phyloP scores from a whole-genome alignment of 352 stramenopile genomes.

The Globisporangium abappressorium region DNA sequence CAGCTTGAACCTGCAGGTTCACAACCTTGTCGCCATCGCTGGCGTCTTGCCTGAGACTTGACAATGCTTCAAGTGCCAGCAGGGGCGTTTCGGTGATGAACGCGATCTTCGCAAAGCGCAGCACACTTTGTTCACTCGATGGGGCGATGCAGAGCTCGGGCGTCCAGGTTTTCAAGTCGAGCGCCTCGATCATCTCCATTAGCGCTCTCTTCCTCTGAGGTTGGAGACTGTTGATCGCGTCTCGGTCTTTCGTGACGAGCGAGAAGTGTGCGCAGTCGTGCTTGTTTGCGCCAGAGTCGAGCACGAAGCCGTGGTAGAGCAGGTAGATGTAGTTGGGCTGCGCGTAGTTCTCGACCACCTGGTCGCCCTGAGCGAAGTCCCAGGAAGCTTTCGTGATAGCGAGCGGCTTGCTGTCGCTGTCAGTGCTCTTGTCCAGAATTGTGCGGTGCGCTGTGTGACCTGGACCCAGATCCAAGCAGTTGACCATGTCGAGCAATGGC shows the following conservation, averaged over 20 bases:
- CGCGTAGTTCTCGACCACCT: conserved; percentile 93
- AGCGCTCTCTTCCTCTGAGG: conserved; percentile 15
- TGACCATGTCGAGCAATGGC: conserved; percentile 94
- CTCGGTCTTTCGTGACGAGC: conserved; percentile 23
- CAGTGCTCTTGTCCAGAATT: conserved; percentile 18
- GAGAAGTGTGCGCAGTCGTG: conserved; percentile 83
- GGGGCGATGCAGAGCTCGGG: conserved; percentile 38
- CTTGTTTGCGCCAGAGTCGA: conserved; percentile 49
- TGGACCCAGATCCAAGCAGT: conserved; percentile 62
- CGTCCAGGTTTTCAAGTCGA: conserved; percentile 33
- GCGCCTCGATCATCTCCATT: conserved; percentile 19
- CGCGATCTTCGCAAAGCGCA: conserved; percentile 26
- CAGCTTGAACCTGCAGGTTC: not conserved
- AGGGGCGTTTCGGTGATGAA: conserved; percentile 23
- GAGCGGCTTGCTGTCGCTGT: conserved; percentile 11
- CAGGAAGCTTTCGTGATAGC: conserved; percentile 77
- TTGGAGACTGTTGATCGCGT: conserved; percentile 10
- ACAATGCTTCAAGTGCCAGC: conserved; percentile 8
- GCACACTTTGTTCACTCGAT: conserved; percentile 1
- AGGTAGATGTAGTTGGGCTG: conserved; percentile 94
- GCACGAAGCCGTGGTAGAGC: conserved; percentile 90
- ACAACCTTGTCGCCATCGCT: not conserved
- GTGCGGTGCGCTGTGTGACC: conserved; percentile 58
- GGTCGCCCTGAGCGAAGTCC: conserved; percentile 53
- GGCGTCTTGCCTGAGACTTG: no score